Evolutionary conservation across 2,329 filamentous ascomycete species (phyloP).

Genomic region (Penicillium sp.): DNA sequence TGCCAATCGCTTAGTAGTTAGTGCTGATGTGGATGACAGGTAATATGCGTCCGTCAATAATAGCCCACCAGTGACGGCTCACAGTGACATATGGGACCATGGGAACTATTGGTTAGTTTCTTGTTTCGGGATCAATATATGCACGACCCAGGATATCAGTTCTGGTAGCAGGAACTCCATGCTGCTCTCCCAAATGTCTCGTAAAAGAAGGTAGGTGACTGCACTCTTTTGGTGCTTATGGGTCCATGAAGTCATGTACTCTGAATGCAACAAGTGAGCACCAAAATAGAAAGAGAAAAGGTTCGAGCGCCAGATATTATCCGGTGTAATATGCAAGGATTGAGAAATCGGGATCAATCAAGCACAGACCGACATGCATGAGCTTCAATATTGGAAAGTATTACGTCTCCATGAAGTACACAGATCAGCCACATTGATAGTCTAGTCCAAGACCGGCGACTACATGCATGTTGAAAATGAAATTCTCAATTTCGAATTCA

Average conservation of each 20-base stretch:
- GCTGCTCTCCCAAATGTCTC: background rate
- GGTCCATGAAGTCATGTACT: background rate
- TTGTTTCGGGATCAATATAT: background rate
- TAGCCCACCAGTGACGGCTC: background rate
- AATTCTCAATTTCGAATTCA: conserved; percentile 11
- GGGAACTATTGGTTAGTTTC: background rate
- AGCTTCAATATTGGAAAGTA: background rate
- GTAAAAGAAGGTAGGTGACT: background rate
- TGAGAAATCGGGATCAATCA: background rate
- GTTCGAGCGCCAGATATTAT: background rate
- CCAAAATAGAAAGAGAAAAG: background rate
- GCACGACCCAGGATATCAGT: background rate
- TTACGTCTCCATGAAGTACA: conserved; percentile 1
- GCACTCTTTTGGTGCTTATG: background rate
- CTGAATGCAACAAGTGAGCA: background rate
- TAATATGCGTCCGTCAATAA: background rate
- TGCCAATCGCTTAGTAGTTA: background rate
- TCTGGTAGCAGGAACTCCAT: background rate
- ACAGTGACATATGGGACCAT: background rate
- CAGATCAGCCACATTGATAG: conserved; percentile 4
- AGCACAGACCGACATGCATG: background rate
- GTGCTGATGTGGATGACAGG: background rate
- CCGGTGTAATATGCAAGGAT: background rate
- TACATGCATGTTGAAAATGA: conserved; percentile 9
- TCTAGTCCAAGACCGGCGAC: conserved; percentile 2